phyloP scores from a whole-genome alignment of 2,329 filamentous ascomycete species.

The Aspergillus awamori region DNA sequence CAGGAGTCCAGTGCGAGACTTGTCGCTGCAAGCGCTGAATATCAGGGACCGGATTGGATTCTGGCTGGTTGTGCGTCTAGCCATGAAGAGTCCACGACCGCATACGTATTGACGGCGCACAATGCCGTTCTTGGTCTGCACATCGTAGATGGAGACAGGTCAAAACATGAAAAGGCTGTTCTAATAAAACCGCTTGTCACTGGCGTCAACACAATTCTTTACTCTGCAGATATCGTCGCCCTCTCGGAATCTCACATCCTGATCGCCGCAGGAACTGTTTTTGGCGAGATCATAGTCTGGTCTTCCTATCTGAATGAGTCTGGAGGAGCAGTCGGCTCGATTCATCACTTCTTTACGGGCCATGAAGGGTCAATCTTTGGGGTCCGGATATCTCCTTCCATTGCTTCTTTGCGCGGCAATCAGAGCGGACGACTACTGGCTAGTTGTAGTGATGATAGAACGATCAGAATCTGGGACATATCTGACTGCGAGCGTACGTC shows the following conservation, averaged over 20 bases:
- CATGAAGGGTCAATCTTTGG: slow-evolving; percentile 96
- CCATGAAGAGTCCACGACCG: slow-evolving; percentile 38
- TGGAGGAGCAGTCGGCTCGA: slow-evolving; percentile 33
- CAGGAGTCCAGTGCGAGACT: slow-evolving; percentile 22
- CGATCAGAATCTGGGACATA: slow-evolving; percentile 85
- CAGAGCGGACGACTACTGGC: slow-evolving; percentile 66
- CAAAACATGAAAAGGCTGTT: slow-evolving; percentile 29
- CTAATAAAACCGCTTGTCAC: slow-evolving; percentile 48
- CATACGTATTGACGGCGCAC: slow-evolving; percentile 78
- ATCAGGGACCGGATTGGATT: slow-evolving; percentile 72
- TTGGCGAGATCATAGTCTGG: slow-evolving; percentile 93
- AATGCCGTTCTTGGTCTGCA: slow-evolving; percentile 71
- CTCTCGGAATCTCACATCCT: slow-evolving; percentile 63
- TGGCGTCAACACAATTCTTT: slow-evolving; percentile 76
- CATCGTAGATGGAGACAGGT: slow-evolving; percentile 19
- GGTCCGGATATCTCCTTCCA: slow-evolving; percentile 70
- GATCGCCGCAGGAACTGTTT: slow-evolving; percentile 86
- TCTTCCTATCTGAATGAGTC: slow-evolving; percentile 56
- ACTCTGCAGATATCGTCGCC: slow-evolving; percentile 76
- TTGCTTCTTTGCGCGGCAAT: slow-evolving; percentile 44
- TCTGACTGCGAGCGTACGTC: slow-evolving; percentile 52
- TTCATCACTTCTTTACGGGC: slow-evolving; percentile 62
- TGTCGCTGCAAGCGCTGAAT: slow-evolving; percentile 44
- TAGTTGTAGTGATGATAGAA: slow-evolving; percentile 94
- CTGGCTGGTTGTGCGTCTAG: slow-evolving; percentile 61